These are phyloP conservation scores for Geosiphon pyriformis DNA, from an alignment of 192 early-diverging fungal species.

Conservation along the genomic window DNA sequence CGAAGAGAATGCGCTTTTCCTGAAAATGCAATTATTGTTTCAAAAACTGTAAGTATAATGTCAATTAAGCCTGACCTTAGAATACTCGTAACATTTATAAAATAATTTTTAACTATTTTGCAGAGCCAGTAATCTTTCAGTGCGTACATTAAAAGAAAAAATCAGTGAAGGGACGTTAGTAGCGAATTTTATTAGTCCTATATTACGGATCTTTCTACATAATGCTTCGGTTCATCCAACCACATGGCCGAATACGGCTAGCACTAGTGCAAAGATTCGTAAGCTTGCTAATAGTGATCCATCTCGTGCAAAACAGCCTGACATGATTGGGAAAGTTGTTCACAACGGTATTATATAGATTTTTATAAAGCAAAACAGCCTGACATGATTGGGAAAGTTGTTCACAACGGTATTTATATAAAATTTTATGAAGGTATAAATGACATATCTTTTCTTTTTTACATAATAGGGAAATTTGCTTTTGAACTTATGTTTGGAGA, in stretches of 20 bases:
- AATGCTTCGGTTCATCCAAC: conserved; percentile 9
- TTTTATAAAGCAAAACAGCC: conserved; percentile 19
- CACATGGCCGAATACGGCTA: conserved; percentile 20
- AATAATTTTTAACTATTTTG: conserved; percentile 10
- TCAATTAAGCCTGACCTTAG: too few relatives aligned
- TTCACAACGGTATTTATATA: conserved; percentile 15
- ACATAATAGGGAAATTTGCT: conserved; percentile 12
- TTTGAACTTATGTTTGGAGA: conserved; percentile 22
- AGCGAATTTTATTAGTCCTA: conserved; percentile 22
- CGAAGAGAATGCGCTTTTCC: conserved; percentile 2
- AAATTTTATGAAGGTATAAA: conserved; percentile 14
- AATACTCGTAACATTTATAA: too few relatives aligned
- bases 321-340: conserved; percentile 23
- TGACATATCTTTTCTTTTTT: conserved; percentile 11
- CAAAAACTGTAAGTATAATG: conserved; percentile 11
- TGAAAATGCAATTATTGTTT: conserved; percentile 9
- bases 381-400: conserved; percentile 22
- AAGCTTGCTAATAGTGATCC: conserved; percentile 22
- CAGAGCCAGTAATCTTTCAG: conserved; percentile 6
- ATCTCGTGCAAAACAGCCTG: conserved; percentile 20
- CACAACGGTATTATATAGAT: too few relatives aligned
- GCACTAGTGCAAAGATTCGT: conserved; percentile 17
- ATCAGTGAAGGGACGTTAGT: conserved; percentile 19
- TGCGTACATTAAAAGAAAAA: conserved; percentile 15
- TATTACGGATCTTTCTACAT: conserved; percentile 17